Base-by-base conservation (phyloP, 208 protist species). In the Acanthamoeba castellanii region DNA sequence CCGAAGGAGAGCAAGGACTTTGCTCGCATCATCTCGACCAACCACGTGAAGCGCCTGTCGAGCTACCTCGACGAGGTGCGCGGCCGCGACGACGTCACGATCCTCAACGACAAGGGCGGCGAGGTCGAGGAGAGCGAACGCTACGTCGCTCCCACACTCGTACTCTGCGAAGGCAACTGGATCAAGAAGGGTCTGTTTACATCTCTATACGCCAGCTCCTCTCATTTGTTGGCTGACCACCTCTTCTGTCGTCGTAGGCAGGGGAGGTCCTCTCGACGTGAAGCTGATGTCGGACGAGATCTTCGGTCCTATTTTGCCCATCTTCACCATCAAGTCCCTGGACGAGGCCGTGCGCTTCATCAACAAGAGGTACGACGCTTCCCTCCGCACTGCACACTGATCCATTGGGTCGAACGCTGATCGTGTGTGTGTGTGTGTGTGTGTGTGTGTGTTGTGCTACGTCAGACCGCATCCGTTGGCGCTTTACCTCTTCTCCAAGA, bases 301-400 rank as follows among this genome's bases (percentile, higher is more conserved):
- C 68, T 99, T 99, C 96, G 99, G 98, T 9, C 99, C 98, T 30
- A 93, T 99, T 14, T 94, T 99, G 18, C 98, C 98, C 32, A 94
- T 98, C 4, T 57, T 98, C 16, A 68, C 96, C 11, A 97, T 97
- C 95, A 92, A 96, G 50, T 78, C 91, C 42, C 42, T 97, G 2
- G 95, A 97, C 14, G 98, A 98, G 16, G 96, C 95, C 9, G 66
- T 99, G 30, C 55, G 93, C 34, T 97, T 97, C 37, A 96, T 98
- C 52, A 59, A 59, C 52, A 59, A 59, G 52, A 59, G 52, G 52
- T 13, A 59, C 52, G 45, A 11, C 45, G 4, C 2, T 11, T 47
- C 2, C 45, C 7, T 47, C 45, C 50, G 50, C 50, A 18, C 52
- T 22, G 0, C 13, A 22, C 16, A 7, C 52, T 59, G 52, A 22